Evolutionary conservation across 139 green algal species (phyloP), one percentile per base, ranked within the genome.

Genomic region (Desmodesmus armatus): DNA sequence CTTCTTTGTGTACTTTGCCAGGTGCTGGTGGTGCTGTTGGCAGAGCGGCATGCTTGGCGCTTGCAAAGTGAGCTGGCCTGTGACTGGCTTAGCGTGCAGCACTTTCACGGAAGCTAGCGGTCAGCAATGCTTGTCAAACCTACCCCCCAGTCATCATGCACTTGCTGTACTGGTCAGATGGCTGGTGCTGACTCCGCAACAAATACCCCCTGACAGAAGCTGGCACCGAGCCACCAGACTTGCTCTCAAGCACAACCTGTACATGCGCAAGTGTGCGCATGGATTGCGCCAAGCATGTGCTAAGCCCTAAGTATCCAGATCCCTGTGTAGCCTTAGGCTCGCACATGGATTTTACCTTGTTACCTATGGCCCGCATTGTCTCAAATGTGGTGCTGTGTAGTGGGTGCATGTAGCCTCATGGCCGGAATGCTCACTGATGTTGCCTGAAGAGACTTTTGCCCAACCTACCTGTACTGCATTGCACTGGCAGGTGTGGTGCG

Each of bases 401-500:
- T n/a, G n/a, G n/a, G n/a, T n/a, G n/a, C n/a, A n/a, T n/a, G n/a
- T n/a, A n/a, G n/a, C n/a, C n/a, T n/a, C n/a, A n/a, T n/a, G 60
- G 60, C n/a, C 25, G 11, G 21, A 31, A 70, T 39, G 27, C 60
- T 23, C 60, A 35, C 13, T 23, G 60, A 19, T 23, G 9, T 35
- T 31, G 60, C 7, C n/a, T 37, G 60, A 9, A 23, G 60, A 15
- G 60, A 0, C 0, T 35, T 35, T 70, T 70, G n/a, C n/a, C n/a
- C n/a, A n/a, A n/a, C n/a, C n/a, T n/a, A n/a, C n/a, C n/a, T n/a
- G n/a, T n/a, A n/a, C n/a, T n/a, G n/a, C n/a, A n/a, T n/a, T n/a
- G n/a, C n/a, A n/a, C n/a, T n/a, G n/a, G n/a, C n/a, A 86, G 85
- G 44, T 72, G 65, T 44, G 78, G 78, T 27, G 78, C 85, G 25